Conservation (phyloP, 441 rosid genomes). For the Geranium incanum region DNA sequence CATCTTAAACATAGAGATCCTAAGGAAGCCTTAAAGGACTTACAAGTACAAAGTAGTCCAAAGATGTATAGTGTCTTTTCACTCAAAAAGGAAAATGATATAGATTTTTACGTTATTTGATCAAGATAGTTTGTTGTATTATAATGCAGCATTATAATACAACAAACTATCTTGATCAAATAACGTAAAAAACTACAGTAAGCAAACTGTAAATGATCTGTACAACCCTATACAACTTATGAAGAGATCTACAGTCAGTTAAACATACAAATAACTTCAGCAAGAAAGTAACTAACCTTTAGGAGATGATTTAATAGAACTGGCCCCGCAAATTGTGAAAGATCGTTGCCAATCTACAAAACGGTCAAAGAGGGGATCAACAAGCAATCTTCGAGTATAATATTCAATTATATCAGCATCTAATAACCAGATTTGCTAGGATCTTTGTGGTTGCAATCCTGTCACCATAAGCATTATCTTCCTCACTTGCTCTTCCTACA, state of each 20-base stretch:
- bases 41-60: slow-evolving; percentile 6
- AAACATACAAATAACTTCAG: slow-evolving; percentile 13
- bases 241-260: slow-evolving; percentile 4
- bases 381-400: slow-evolving; percentile 4
- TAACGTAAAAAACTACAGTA: neutral
- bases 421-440: neutral
- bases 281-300: slow-evolving; percentile 46
- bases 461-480: neutral
- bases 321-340: slow-evolving; percentile 96
- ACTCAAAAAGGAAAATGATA: neutral
- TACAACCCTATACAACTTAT: neutral
- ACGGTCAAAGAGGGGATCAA: slow-evolving; percentile 15
- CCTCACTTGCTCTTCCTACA: neutral
- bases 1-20: neutral
- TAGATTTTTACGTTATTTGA: too few relatives aligned
- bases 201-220: neutral
- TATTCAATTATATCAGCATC: neutral
- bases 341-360: slow-evolving; percentile 78
- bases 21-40: neutral
- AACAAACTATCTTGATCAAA: neutral
- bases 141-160: neutral
- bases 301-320: slow-evolving; percentile 73
- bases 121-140: too few relatives aligned
- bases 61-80: neutral
- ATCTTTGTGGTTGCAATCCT: neutral